Evolutionary conservation across 2,329 filamentous ascomycete species (phyloP), one percentile per base, ranked within the genome.

Genomic region (Coniochaeta sp.): DNA sequence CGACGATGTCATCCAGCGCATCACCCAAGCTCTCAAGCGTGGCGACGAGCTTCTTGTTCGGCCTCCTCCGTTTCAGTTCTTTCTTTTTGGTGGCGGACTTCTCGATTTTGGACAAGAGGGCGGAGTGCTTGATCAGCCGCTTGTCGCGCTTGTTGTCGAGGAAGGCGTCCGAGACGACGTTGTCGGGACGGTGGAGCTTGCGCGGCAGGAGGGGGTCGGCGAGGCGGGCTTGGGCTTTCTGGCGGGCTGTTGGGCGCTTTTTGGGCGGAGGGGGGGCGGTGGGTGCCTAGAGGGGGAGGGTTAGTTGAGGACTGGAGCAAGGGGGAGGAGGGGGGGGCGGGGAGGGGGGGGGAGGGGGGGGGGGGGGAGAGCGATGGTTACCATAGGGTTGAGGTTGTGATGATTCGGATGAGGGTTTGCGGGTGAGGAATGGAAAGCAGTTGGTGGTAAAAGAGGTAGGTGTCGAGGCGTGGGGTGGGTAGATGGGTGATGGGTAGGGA

Each of bases 121-220:
- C 72, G 0, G 87, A 86, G 74, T 89, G 89, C 65, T 91, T 91
- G 61, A 95, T 89, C 30, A 78, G 73, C 22, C 86, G 87, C 73
- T 92, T 95, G 73, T 95, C 89, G 64, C 81, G 85, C 70, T 96
- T 97, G 56, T 78, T 83, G 51, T 83, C 79, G 55, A 83, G 73
- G 68, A 92, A 91, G 54, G 66, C 56, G 64, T 83, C 78, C 45
- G 73, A 67, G 13, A 78, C 74, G 47, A 71, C 64, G 58, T 78
- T 75, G 59, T 76, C 70, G 48, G 71, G 63, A 49, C 77, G 78
- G 65, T 78, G 76, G 12, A 74, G 71, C 61, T 76, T 77, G 63
- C 73, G 69, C 49, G 79, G 76, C 20, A 75, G 66, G 55, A 77
- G 71, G 10, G 74, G 74, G 63, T 77, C 73, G 54, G 73, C 70